A percentile compares a stretch with the other conserved stretches of the same genome.
Evolutionary conservation across 2,329 filamentous ascomycete species (phyloP).

Genomic region (Eutypella sp.): DNA sequence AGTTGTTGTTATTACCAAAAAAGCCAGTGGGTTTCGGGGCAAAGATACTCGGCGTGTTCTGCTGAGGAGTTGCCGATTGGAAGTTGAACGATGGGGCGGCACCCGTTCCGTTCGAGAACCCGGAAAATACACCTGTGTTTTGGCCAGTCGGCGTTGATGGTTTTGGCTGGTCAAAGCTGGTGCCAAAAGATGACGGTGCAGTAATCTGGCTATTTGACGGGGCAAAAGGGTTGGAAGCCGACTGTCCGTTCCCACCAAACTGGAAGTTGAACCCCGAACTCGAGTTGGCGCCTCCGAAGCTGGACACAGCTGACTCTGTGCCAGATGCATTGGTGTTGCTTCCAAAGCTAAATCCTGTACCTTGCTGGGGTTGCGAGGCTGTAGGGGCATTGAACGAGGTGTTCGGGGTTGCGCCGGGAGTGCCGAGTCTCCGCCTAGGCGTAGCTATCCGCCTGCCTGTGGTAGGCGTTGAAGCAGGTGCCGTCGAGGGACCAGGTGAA

Average conservation of each 20-base stretch:
- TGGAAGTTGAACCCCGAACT: constrained; percentile 33
- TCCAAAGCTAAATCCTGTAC: constrained; percentile 23
- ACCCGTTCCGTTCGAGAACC: constrained; percentile 21
- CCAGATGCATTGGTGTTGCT: constrained; percentile 12
- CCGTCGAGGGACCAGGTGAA: neutral
- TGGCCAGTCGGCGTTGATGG: constrained; percentile 19
- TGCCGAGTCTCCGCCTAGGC: neutral
- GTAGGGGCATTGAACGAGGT: neutral
- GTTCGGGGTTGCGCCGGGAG: neutral
- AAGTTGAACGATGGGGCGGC: constrained; percentile 33
- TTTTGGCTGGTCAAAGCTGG: constrained; percentile 17
- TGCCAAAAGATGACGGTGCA: constrained; percentile 17
- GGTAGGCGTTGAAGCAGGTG: no score
- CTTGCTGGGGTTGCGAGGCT: neutral
- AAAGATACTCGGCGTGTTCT: constrained; percentile 21
- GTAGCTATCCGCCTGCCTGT: neutral
- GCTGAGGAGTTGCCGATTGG: constrained; percentile 25
- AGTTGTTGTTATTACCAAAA: constrained; percentile 13
- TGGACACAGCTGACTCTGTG: constrained; percentile 13
- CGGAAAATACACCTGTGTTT: constrained; percentile 17
- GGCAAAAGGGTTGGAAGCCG: constrained; percentile 30
- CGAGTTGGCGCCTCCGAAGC: constrained; percentile 19
- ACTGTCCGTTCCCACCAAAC: constrained; percentile 24
- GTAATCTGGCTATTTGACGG: constrained; percentile 12
- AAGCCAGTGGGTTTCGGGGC: constrained; percentile 23